Conservation (phyloP, 1,139 yeast genomes). For the Geotrichum aggregatum region DNA sequence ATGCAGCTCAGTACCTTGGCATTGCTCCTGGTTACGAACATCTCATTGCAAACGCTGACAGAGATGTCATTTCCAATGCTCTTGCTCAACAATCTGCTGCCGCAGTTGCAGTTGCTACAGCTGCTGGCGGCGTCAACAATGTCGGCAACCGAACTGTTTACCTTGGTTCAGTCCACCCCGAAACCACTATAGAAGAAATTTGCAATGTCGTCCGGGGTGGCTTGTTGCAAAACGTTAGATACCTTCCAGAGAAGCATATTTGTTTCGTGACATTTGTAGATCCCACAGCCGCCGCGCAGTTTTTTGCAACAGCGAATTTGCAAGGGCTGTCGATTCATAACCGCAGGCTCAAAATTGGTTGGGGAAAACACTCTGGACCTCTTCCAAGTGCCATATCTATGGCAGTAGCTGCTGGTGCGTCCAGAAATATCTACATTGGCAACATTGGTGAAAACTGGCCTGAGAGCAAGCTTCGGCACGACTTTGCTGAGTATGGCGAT, state of each 20-base stretch:
- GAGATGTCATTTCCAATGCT: slow-evolving; percentile 50
- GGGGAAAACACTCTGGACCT: slow-evolving; percentile 96
- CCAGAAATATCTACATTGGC: slow-evolving; percentile 87
- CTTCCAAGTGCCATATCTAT: slow-evolving; percentile 68
- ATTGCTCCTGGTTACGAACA: slow-evolving; percentile 66
- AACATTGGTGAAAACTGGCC: slow-evolving; percentile 54
- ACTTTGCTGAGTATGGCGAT: slow-evolving; percentile 80
- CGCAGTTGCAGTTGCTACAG: slow-evolving; percentile 65
- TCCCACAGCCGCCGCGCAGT: slow-evolving; percentile 91
- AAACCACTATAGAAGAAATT: slow-evolving; percentile 81
- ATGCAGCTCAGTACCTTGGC: slow-evolving; percentile 76
- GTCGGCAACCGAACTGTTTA: slow-evolving; percentile 89
- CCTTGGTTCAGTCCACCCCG: slow-evolving; percentile 80
- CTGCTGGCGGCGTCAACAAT: slow-evolving; percentile 68
- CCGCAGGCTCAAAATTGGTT: slow-evolving; percentile 79
- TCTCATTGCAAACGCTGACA: slow-evolving; percentile 73
- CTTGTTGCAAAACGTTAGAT: slow-evolving; percentile 55
- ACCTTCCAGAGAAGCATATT: slow-evolving; percentile 74
- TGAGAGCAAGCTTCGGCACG: slow-evolving; percentile 59
- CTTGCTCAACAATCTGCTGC: slow-evolving; percentile 69
- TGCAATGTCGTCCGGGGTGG: slow-evolving; percentile 96
- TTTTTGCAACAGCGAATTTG: slow-evolving; percentile 64
- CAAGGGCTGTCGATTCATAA: slow-evolving; percentile 79
- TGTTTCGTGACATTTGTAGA: slow-evolving; percentile 40
- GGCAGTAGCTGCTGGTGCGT: slow-evolving; percentile 88